Evolutionary conservation across 1,284 basidiomycete species (phyloP), one percentile per base, ranked within the genome.

Genomic region (Trametes sp.): DNA sequence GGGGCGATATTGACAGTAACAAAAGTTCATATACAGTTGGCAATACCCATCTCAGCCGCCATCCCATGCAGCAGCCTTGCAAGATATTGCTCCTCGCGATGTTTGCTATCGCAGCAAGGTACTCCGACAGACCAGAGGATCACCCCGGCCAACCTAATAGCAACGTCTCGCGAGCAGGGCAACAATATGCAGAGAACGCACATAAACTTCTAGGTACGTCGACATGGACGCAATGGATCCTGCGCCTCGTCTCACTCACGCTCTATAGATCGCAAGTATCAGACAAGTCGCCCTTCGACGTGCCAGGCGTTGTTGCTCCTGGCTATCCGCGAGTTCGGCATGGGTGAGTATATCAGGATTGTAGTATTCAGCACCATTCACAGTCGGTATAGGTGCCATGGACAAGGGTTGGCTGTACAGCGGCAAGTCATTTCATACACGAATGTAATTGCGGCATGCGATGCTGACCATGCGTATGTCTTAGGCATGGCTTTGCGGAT

Each of bases 331-430:
- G 93, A 95, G 76, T 91, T 94, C 71, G 94, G 93, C 13, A 87
- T 93, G 46, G 92, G 88, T 82, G 67, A 35, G 73, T 66, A 4
- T 2, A 68, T 19, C 31, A 26, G 10, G 13, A 19, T 9, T 24
- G 16, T 2, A 5, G 7, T 2, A 11, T 50, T 46, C 16, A 42
- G 52, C 44, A 33, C 23, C 0, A n/a, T 51, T 56, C 49, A 57
- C 45, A 63, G 50, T 41, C 5, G 26, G 21, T 45, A 29, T 63
- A 83, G 82, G 86, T 38, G 84, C 83, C 4, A 92, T 93, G 89
- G 89, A 92, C 63, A 88, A 92, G 71, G 90, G 89, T 1, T 95
- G 93, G 92, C 80, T 92, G 53, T 92, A 88, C 69, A 86, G 88
- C 64, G 92, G 90, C 90, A 67, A 60, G 81, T 72, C 54, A 28